Conservation (phyloP, 805 yeast genomes). For the Candida hungchunana region DNA sequence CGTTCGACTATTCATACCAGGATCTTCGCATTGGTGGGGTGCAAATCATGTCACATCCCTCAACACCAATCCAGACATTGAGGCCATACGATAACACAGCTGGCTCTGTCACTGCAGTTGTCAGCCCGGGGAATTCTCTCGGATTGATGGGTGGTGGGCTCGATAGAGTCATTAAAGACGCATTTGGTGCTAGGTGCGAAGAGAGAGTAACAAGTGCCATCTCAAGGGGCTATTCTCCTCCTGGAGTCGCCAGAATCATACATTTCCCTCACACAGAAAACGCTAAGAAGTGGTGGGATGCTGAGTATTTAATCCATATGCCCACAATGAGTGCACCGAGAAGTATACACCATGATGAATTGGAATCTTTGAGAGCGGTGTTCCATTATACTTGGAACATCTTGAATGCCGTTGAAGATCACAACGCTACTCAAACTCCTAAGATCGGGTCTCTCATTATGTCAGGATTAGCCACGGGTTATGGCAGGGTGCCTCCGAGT, state of each 20-base stretch:
- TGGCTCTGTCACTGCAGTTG: slow-evolving; percentile 22
- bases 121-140: slow-evolving; percentile 39
- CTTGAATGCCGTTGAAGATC: slow-evolving; percentile 16
- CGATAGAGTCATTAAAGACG: slow-evolving; percentile 31
- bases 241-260: slow-evolving; percentile 2
- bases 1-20: slow-evolving; percentile 2
- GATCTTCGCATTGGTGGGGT: not conserved
- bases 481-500: slow-evolving; percentile 31
- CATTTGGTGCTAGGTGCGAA: slow-evolving; percentile 23
- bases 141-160: slow-evolving; percentile 40
- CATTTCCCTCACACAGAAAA: slow-evolving; percentile 1
- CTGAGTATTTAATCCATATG: slow-evolving; percentile 31
- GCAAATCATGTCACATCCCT: no score
- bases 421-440: slow-evolving; percentile 8
- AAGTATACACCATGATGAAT: slow-evolving; percentile 5
- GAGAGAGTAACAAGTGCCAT: slow-evolving; percentile 19
- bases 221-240: slow-evolving; percentile 25
- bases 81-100: not conserved
- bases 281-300: slow-evolving; percentile 25
- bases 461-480: slow-evolving; percentile 40
- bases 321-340: slow-evolving; percentile 40
- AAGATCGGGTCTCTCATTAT: slow-evolving; percentile 22
- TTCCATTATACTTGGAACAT: slow-evolving; percentile 38
- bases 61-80: not conserved
- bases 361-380: slow-evolving; percentile 22